phyloP scores from a whole-genome alignment of 345 rosid genomes.

The Brassica incana region DNA sequence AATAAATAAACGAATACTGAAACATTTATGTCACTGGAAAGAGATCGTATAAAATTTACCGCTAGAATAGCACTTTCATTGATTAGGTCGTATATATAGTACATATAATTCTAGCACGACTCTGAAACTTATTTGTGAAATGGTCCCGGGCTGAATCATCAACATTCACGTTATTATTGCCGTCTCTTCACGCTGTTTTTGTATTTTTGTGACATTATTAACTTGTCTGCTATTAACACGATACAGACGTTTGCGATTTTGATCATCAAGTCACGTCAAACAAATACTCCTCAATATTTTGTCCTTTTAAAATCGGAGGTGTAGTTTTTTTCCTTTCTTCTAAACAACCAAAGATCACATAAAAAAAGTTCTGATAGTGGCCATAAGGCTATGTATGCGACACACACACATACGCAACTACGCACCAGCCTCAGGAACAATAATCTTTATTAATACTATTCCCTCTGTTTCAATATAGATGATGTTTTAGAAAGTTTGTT shows the following conservation, averaged over 20 bases:
- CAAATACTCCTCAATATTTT: conserved; percentile 6
- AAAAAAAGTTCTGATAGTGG: not conserved
- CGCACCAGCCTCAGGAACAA: not conserved
- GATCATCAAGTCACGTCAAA: conserved; percentile 32
- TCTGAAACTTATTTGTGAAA: conserved; percentile 26
- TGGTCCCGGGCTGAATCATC: conserved; percentile 37
- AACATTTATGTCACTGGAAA: conserved; percentile 18
- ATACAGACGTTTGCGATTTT: conserved; percentile 21
- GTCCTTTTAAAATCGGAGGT: not conserved
- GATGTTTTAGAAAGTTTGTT: no score
- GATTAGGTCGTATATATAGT: conserved; percentile 29
- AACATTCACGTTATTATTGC: conserved; percentile 37
- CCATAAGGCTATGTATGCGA: conserved; percentile 3
- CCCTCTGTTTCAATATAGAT: no score
- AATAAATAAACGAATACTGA: not conserved
- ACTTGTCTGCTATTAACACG: conserved; percentile 7
- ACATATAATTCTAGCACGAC: conserved; percentile 25
- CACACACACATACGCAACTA: not conserved
- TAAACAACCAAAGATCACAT: not conserved
- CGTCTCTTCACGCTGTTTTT: conserved; percentile 35
- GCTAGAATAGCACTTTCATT: conserved; percentile 20
- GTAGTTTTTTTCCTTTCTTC: not conserved
- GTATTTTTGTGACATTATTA: conserved; percentile 25
- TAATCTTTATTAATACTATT: not conserved
- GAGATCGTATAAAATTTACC: conserved; percentile 21